Percentiles rank a stretch among this genome's conserved stretches.
phyloP scores from a whole-genome alignment of 345 rosid genomes.

The Eucalyptus cladocalyx region DNA sequence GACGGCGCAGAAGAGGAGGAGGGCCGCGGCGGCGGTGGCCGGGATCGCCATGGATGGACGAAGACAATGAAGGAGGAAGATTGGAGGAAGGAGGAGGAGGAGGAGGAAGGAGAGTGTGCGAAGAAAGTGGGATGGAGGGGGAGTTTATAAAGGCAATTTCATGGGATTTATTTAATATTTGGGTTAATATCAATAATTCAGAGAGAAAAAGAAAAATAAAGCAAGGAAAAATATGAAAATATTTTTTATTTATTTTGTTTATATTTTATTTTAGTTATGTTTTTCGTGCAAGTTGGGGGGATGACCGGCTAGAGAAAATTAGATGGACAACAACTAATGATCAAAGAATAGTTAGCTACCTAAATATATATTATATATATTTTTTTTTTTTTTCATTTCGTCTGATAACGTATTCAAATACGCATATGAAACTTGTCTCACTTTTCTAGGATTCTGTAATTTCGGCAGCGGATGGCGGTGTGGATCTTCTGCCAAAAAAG shows the following conservation, averaged over 20 bases:
- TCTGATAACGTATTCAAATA: neutral
- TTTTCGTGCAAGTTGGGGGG: neutral
- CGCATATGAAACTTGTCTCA: neutral
- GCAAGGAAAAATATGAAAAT: neutral
- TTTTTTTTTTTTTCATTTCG: neutral
- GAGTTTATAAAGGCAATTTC: neutral
- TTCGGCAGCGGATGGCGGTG: neutral
- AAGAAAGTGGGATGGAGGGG: neutral
- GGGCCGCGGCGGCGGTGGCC: neutral
- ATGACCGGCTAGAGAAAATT: neutral
- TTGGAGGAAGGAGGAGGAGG: neutral
- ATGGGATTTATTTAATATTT: neutral
- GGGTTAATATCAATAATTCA: neutral
- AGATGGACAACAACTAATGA: neutral
- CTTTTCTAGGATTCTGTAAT: neutral
- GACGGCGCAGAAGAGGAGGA: neutral
- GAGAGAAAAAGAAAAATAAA: neutral
- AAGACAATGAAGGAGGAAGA: neutral
- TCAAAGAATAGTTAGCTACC: neutral
- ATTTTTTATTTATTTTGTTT: neutral
- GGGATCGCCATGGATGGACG: neutral
- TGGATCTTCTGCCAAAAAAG: neutral
- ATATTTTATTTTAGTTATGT: neutral
- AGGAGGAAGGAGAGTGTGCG: neutral
- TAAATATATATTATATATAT: neutral